phyloP scores from a whole-genome alignment of 371 early-diverging fungal genomes.

The Batkoa obscura region DNA sequence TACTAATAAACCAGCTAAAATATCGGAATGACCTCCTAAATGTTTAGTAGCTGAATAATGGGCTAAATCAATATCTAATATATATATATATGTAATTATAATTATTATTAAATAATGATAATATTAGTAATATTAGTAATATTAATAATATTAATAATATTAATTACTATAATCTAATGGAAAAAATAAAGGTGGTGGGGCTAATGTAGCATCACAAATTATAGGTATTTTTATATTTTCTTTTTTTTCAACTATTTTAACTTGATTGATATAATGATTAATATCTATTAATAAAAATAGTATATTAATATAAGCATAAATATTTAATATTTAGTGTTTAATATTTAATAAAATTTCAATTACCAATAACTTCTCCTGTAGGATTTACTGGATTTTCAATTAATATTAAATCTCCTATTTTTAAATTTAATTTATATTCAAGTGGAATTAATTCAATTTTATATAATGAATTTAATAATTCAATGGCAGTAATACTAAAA shows the following conservation, averaged over 20 bases:
- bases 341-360: not conserved
- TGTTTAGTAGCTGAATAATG: not conserved
- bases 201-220: not conserved
- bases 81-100: no score
- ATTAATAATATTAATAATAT: not conserved
- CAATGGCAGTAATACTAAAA: not conserved
- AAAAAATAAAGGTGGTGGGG: not conserved
- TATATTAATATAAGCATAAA: not conserved
- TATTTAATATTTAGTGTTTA: no score
- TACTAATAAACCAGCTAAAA: not conserved
- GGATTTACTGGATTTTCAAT: not conserved
- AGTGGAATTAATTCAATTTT: not conserved
- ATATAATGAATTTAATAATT: not conserved
- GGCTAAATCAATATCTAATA: not conserved
- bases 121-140: no score
- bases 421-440: no score
- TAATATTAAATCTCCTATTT: no score
- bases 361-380: not conserved
- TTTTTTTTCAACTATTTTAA: not conserved
- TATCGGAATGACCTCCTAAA: not conserved
- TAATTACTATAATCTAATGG: not conserved
- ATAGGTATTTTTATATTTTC: not conserved
- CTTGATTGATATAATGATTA: not conserved
- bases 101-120: no score
- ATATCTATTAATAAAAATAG: not conserved